phyloP scores from a whole-genome alignment of 495 filamentous ascomycete genomes.

The Diplogelasinospora grovesii region DNA sequence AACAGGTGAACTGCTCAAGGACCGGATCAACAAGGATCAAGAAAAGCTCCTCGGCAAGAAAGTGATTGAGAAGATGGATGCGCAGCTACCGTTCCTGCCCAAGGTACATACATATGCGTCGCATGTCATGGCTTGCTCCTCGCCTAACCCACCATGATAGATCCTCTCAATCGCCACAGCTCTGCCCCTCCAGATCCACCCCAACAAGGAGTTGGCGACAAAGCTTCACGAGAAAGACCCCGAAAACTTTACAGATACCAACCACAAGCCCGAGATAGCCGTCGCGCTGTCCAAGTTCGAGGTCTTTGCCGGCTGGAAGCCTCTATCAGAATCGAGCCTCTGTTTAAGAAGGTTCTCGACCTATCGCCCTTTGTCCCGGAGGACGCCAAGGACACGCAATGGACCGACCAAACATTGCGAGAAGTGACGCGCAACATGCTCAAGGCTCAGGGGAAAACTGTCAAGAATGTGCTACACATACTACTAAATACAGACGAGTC shows the following conservation, averaged over 20 bases:
- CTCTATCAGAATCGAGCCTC: conserved; percentile 48
- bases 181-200: conserved; percentile 75
- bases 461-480: conserved; percentile 43
- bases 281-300: conserved; percentile 71
- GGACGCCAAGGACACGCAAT: conserved; percentile 22
- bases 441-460: conserved; percentile 42
- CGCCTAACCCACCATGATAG: conserved; percentile 20
- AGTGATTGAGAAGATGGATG: conserved; percentile 56
- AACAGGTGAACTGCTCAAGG: conserved; percentile 57
- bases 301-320: conserved; percentile 72
- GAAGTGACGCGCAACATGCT: conserved; percentile 52
- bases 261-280: conserved; percentile 81
- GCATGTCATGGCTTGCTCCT: neutral
- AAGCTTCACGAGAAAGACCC: conserved; percentile 59
- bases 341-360: conserved; percentile 45
- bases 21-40: conserved; percentile 58
- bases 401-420: conserved; percentile 57
- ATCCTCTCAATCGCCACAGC: conserved; percentile 74
- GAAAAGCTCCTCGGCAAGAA: conserved; percentile 57
- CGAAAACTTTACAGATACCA: conserved; percentile 59
- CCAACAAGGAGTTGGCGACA: conserved; percentile 57
- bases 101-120: conserved; percentile 55
- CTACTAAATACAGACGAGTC: conserved; percentile 39
- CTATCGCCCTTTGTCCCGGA: conserved; percentile 46
- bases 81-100: conserved; percentile 65